phyloP scores from a whole-genome alignment of 2,329 filamentous ascomycete genomes.

The Rhinocladiella similis region DNA sequence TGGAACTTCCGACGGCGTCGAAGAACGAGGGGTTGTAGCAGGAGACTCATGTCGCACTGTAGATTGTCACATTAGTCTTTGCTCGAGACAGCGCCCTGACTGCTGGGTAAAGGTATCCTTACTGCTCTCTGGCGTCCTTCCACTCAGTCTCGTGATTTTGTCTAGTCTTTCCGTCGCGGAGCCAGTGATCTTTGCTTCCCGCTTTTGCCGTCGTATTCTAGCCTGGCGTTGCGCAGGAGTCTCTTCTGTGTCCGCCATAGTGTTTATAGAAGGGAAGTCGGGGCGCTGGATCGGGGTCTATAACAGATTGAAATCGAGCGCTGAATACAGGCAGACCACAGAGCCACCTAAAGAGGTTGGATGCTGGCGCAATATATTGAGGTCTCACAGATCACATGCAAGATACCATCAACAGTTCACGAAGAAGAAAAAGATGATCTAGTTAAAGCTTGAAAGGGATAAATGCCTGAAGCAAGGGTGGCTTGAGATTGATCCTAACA shows the following conservation, averaged over 20 bases:
- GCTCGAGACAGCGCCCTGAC: background rate
- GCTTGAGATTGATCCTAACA: background rate
- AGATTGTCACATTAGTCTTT: conserved; percentile 8
- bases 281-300: background rate
- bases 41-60: conserved; percentile 31
- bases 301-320: too few species aligned
- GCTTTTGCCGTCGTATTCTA: conserved; percentile 62
- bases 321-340: too few species aligned
- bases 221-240: conserved; percentile 53
- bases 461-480: too few species aligned
- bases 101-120: conserved; percentile 15
- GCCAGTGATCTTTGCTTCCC: conserved; percentile 62
- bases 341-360: too few species aligned
- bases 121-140: conserved; percentile 46
- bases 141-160: conserved; percentile 62
- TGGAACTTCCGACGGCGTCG: conserved; percentile 28
- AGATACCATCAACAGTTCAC: too few species aligned
- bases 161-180: conserved; percentile 60
- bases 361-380: too few species aligned
- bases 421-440: too few species aligned
- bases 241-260: conserved; percentile 36
- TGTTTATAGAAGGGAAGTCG: background rate
- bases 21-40: conserved; percentile 33
- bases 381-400: too few species aligned
- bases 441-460: too few species aligned